phyloP scores from a whole-genome alignment of 345 rosid species.

The Euclidium syriacum region DNA sequence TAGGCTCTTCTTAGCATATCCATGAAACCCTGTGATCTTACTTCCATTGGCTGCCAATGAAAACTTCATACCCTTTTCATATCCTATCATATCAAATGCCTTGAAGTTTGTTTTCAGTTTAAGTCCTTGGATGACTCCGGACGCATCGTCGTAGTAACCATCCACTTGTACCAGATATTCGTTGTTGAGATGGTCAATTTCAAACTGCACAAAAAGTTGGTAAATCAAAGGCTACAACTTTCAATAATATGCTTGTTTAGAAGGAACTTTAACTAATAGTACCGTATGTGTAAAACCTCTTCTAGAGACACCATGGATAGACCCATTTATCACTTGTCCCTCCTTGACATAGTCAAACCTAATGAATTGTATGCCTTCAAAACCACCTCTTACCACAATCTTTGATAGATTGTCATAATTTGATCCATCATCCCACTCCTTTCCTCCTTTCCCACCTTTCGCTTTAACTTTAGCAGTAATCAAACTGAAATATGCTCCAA shows the following conservation, averaged over 20 bases:
- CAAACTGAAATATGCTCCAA: too few species aligned
- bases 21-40: background rate
- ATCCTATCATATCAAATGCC: background rate
- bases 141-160: background rate
- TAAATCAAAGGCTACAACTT: too few species aligned
- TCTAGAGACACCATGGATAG: background rate
- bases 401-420: background rate
- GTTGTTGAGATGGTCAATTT: too few species aligned
- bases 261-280: too few species aligned
- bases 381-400: background rate
- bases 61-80: background rate
- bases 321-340: background rate
- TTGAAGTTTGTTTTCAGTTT: background rate
- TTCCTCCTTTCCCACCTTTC: background rate
- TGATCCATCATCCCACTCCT: background rate
- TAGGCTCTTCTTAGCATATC: background rate
- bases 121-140: background rate
- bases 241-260: too few species aligned
- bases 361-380: background rate
- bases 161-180: background rate
- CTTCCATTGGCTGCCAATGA: background rate
- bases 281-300: too few species aligned
- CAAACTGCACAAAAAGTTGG: too few species aligned
- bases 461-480: too few species aligned
- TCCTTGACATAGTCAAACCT: background rate